Evolutionary conservation across 108 stramenopile genomes (phyloP).

Genomic region (Pseudonitzschia multiseries): DNA sequence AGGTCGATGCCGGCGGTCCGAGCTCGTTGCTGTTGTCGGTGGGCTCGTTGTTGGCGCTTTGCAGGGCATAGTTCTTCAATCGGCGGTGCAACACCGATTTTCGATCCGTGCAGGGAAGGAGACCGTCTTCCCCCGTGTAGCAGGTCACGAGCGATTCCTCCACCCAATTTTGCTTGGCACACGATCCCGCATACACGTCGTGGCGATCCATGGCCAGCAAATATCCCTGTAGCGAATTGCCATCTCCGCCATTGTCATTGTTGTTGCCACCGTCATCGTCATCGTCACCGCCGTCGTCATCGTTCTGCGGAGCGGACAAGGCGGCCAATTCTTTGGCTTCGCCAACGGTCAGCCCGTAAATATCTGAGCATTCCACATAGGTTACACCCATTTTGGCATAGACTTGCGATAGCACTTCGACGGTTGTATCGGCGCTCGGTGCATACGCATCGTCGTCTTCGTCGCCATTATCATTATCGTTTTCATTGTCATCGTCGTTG

Average conservation of each 20-base stretch:
- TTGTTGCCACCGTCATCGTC: not conserved
- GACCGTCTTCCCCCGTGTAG: slow-evolving; percentile 38
- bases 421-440: slow-evolving; percentile 24
- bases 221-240: slow-evolving; percentile 43
- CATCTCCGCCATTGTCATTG: not conserved
- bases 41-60: slow-evolving; percentile 71
- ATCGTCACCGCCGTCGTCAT: not conserved
- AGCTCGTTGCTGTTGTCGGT: slow-evolving; percentile 47
- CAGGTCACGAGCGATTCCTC: slow-evolving; percentile 60
- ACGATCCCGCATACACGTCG: slow-evolving; percentile 60
- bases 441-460: not conserved
- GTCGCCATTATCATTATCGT: slow-evolving; percentile 18
- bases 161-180: slow-evolving; percentile 66
- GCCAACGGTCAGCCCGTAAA: slow-evolving; percentile 55
- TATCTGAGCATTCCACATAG: slow-evolving; percentile 52
- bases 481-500: not conserved
- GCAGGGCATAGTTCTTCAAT: slow-evolving; percentile 48
- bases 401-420: slow-evolving; percentile 44
- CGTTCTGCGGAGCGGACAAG: slow-evolving; percentile 16
- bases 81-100: slow-evolving; percentile 19
- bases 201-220: slow-evolving; percentile 73
- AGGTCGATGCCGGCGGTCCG: slow-evolving; percentile 58
- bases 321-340: slow-evolving; percentile 52
- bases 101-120: slow-evolving; percentile 34
- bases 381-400: slow-evolving; percentile 50